Percentiles rank a stretch among this genome's conserved stretches.
Evolutionary conservation across 2,329 filamentous ascomycete genomes (phyloP).

Genomic region (Scolecobasidium constrictum): DNA sequence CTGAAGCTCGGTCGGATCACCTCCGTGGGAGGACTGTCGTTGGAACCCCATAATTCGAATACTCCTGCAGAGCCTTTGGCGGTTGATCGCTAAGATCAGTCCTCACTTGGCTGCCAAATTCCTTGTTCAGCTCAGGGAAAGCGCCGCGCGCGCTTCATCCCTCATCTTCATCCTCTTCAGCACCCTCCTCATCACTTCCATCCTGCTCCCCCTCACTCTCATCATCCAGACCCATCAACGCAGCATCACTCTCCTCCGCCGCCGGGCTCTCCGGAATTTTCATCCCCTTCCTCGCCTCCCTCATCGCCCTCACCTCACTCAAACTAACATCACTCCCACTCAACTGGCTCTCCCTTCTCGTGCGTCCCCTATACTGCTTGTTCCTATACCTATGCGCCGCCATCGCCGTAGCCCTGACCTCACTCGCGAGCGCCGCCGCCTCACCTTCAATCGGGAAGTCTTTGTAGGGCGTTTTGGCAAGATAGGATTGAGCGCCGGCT

Average conservation of each 20-base stretch:
- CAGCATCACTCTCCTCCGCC: slow-evolving; percentile 10
- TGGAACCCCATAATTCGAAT: no score
- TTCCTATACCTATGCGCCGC: background rate
- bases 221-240: slow-evolving; percentile 1
- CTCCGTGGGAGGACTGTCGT: no score
- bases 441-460: slow-evolving; percentile 10
- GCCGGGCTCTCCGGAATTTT: slow-evolving; percentile 13
- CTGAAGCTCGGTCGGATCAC: no score
- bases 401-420: slow-evolving; percentile 7
- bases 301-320: slow-evolving; percentile 2
- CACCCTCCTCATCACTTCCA: slow-evolving; percentile 3
- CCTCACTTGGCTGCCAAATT: no score
- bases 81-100: no score
- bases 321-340: slow-evolving; percentile 11
- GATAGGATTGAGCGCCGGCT: slow-evolving; percentile 12
- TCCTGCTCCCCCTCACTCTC: slow-evolving; percentile 6
- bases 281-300: slow-evolving; percentile 8
- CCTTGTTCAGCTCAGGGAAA: no score
- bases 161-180: slow-evolving; percentile 12
- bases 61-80: no score
- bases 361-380: background rate
- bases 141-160: no score
- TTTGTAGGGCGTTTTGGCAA: background rate
- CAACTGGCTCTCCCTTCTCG: slow-evolving; percentile 11
- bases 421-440: slow-evolving; percentile 1